Conservation (phyloP, 139 green algal species). For the Marvania coccoides region DNA sequence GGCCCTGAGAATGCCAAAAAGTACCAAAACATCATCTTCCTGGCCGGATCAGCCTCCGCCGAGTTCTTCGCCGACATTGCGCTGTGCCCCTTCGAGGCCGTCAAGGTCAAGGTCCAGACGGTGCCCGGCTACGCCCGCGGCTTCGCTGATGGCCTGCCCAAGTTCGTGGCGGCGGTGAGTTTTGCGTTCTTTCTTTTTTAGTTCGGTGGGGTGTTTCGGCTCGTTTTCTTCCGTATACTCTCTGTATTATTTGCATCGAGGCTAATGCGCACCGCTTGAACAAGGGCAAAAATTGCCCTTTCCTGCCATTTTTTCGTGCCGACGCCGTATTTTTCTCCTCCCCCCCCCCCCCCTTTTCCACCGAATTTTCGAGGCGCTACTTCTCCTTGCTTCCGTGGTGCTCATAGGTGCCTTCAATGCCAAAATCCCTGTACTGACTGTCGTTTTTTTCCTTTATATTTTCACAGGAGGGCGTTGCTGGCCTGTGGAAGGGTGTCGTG, state of each 20-base stretch:
- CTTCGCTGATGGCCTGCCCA: slow-evolving; percentile 76
- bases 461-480: slow-evolving; percentile 28
- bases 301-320: too few relatives aligned
- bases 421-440: not conserved
- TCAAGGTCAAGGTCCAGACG: slow-evolving; percentile 95
- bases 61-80: slow-evolving; percentile 95
- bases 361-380: too few relatives aligned
- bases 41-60: slow-evolving; percentile 78
- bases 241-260: too few relatives aligned
- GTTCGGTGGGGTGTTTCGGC: too few relatives aligned
- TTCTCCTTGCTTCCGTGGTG: too few relatives aligned
- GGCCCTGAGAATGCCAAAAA: slow-evolving; percentile 72
- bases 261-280: too few relatives aligned
- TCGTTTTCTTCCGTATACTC: too few relatives aligned
- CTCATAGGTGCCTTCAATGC: too few relatives aligned
- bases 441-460: not conserved
- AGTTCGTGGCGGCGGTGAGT: slow-evolving; percentile 67
- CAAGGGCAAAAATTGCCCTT: too few relatives aligned
- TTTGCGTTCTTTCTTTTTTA: too few relatives aligned
- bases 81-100: slow-evolving; percentile 90
- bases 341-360: too few relatives aligned
- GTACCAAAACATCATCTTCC: slow-evolving; percentile 85
- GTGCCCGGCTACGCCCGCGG: slow-evolving; percentile 77
- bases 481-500: slow-evolving; percentile 78
- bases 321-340: too few relatives aligned